Percentiles rank a stretch among this genome's conserved stretches.
phyloP scores from a whole-genome alignment of 306 rosid species.

The Glycine soja region DNA sequence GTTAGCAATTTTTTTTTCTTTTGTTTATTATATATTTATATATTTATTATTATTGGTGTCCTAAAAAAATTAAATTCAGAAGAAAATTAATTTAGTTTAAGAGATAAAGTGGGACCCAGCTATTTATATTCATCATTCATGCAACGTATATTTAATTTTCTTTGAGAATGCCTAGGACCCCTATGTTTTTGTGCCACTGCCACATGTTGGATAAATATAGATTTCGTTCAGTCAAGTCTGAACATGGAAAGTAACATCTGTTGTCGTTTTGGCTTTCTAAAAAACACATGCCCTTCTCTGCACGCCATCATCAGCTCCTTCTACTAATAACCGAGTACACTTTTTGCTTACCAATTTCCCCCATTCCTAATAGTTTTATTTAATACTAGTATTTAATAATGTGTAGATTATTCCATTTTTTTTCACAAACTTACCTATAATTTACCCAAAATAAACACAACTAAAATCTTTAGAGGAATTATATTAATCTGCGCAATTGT shows the following conservation, averaged over 20 bases:
- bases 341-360: not conserved
- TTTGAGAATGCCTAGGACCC: constrained; percentile 37
- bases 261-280: constrained; percentile 33
- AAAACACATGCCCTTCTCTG: constrained; percentile 8
- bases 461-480: not conserved
- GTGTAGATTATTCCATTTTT: not conserved
- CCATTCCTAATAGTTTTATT: not conserved
- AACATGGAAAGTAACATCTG: constrained; percentile 35
- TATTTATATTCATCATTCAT: constrained; percentile 42
- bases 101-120: constrained; percentile 36
- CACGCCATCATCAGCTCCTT: not conserved
- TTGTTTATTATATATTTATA: no score
- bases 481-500: not conserved
- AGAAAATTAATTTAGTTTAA: constrained; percentile 11
- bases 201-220: constrained; percentile 47
- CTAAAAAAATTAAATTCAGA: constrained; percentile 6
- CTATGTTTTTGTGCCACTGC: constrained; percentile 49
- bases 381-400: not conserved
- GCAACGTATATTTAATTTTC: constrained; percentile 47
- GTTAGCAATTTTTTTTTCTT: no score
- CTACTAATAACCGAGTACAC: not conserved
- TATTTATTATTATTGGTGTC: not conserved
- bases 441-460: not conserved
- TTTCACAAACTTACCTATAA: not conserved
- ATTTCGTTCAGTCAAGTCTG: constrained; percentile 48